phyloP scores from a whole-genome alignment of 2,329 filamentous ascomycete species.

The Dactylonectria macrodidyma region DNA sequence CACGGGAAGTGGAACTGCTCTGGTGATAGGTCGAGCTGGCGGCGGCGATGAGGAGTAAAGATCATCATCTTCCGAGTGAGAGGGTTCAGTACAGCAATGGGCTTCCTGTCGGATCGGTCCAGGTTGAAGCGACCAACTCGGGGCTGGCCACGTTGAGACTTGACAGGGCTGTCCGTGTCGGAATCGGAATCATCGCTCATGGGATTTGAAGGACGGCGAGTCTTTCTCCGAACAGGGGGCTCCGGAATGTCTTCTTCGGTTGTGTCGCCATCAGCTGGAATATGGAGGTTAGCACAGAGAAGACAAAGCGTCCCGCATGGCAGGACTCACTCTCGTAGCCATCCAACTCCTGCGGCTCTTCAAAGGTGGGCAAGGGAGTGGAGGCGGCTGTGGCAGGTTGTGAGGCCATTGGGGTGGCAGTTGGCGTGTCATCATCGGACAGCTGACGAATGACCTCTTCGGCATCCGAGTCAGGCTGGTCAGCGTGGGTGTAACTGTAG shows the following conservation, averaged over 20 bases:
- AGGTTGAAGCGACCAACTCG: constrained; percentile 69
- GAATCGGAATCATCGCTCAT: constrained; percentile 64
- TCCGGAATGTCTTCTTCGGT: constrained; percentile 73
- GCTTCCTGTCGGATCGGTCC: constrained; percentile 68
- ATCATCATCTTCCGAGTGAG: constrained; percentile 74
- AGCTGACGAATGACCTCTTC: constrained; percentile 57
- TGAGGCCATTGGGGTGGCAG: constrained; percentile 58
- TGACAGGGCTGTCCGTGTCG: constrained; percentile 63
- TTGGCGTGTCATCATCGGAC: constrained; percentile 59
- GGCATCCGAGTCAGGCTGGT: constrained; percentile 58
- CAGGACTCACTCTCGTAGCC: constrained; percentile 73
- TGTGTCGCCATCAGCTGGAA: constrained; percentile 71
- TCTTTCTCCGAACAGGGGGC: constrained; percentile 64
- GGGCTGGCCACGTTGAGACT: constrained; percentile 65
- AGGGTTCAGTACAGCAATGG: constrained; percentile 72
- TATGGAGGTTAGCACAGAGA: constrained; percentile 55
- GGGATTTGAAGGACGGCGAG: constrained; percentile 56
- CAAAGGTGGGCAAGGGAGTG: constrained; percentile 50
- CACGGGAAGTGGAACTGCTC: constrained; percentile 69
- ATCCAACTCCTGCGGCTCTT: constrained; percentile 62
- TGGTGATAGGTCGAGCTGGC: constrained; percentile 67
- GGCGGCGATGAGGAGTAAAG: constrained; percentile 68
- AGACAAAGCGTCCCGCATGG: constrained; percentile 28
- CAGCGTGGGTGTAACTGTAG: constrained; percentile 64
- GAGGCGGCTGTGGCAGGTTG: constrained; percentile 45